phyloP scores from a whole-genome alignment of 2,329 filamentous ascomycete species.

The Neophaeococcomyces mojaviensis region DNA sequence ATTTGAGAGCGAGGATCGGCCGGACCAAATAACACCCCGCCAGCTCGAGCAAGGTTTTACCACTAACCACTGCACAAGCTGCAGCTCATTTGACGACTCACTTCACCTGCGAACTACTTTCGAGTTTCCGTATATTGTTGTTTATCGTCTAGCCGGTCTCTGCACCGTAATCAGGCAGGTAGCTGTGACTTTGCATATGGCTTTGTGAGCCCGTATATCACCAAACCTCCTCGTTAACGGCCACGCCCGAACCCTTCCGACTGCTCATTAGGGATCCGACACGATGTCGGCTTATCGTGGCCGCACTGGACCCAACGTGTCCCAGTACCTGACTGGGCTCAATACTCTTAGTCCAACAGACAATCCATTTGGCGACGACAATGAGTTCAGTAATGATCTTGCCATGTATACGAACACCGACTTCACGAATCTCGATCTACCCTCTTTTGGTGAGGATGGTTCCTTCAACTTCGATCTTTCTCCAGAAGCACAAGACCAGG shows the following conservation, averaged over 20 bases:
- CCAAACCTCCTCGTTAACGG: not conserved
- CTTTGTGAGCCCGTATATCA: not conserved
- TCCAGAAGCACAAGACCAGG: constrained; percentile 2
- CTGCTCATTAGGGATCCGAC: not conserved
- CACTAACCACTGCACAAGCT: not conserved
- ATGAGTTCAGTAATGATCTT: constrained; percentile 63
- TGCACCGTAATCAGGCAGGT: not conserved
- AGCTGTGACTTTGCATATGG: not conserved
- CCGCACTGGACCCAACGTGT: constrained; percentile 77
- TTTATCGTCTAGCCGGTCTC: no score
- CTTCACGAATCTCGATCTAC: constrained; percentile 68
- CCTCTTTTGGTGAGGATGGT: constrained; percentile 20
- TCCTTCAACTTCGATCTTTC: constrained; percentile 21
- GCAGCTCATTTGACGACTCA: not conserved
- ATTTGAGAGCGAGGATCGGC: not conserved
- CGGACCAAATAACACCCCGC: not conserved
- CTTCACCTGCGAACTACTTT: not conserved
- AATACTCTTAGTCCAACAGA: constrained; percentile 63
- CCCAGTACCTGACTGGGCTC: constrained; percentile 78
- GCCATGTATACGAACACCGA: constrained; percentile 75
- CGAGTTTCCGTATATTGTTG: no score
- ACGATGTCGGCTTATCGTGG: constrained; percentile 67
- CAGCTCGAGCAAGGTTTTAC: not conserved
- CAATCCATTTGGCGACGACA: constrained; percentile 54
- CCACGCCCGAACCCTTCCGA: not conserved